Percentiles rank a stretch among this genome's conserved stretches.
Conservation (phyloP, 2,329 filamentous ascomycete species). For the Microsporum ferrugineum region DNA sequence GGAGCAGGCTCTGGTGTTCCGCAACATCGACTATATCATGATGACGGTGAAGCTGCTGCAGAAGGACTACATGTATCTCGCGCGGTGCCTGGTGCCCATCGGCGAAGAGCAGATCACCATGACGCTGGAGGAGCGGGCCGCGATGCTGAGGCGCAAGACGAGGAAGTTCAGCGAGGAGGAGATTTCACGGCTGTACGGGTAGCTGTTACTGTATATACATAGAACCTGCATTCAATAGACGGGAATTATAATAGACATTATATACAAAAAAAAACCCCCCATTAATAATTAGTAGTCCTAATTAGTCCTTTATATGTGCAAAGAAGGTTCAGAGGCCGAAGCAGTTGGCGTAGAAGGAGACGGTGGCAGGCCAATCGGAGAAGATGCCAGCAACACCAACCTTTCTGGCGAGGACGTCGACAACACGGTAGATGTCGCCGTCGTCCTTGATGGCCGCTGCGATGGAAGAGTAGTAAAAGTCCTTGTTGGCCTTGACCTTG, state of each 20-base stretch:
- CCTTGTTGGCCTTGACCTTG: constrained; percentile 39
- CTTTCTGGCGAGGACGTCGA: constrained; percentile 52
- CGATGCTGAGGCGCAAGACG: constrained; percentile 55
- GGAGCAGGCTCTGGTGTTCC: constrained; percentile 63
- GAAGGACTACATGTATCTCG: constrained; percentile 61
- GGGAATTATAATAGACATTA: background rate
- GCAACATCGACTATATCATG: constrained; percentile 71
- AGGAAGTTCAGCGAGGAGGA: constrained; percentile 54
- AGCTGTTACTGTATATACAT: constrained; percentile 24
- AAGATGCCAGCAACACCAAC: constrained; percentile 54
- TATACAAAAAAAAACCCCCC: background rate
- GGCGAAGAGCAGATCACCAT: constrained; percentile 54
- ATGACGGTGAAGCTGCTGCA: constrained; percentile 56
- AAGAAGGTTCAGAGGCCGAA: constrained; percentile 33
- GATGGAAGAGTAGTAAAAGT: constrained; percentile 45
- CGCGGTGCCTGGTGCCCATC: constrained; percentile 60
- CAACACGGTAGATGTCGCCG: constrained; percentile 54
- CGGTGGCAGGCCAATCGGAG: constrained; percentile 57
- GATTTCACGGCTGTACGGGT: constrained; percentile 31
- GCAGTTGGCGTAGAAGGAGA: constrained; percentile 62
- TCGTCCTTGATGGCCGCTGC: constrained; percentile 48
- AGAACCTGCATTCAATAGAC: background rate
- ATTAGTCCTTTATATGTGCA: background rate
- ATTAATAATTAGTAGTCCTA: background rate
- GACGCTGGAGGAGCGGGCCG: constrained; percentile 51